Evolutionary conservation across 768 basidiomycete genomes (phyloP), one percentile per base, ranked within the genome.

Genomic region (Sutorius australiensis): DNA sequence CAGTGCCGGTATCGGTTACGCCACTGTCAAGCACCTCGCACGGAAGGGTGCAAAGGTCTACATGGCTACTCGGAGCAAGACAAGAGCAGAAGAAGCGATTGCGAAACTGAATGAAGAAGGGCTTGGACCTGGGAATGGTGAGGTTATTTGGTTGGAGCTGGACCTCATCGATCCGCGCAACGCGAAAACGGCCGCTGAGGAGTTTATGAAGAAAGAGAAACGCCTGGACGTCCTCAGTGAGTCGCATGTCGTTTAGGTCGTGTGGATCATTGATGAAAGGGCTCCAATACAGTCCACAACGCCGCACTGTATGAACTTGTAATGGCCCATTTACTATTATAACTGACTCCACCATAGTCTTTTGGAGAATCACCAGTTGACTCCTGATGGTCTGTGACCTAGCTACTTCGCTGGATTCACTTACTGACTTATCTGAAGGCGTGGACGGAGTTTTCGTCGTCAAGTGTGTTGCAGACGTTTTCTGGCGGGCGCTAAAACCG

Each of bases 161-260:
- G 80, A 86, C 62, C 63, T 87, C 51, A 61, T 63, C 28, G 76
- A 80, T 41, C 76, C 82, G 3, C 67, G 72, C 31, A 65, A 71
- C 28, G 78, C 76, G 16, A 80, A 75, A 61, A 67, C 63, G 31
- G 63, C 77, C 5, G 84, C 79, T 0, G 72, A 78, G 43, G 77
- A 72, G 37, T 78, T 84, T 54, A 57, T 81, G 66, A 60, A 46
- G 50, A 74, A 63, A 59, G 84, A 86, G 60, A 65, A 64, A 34
- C 71, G 82, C 30, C 60, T 86, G 50, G 83, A 86, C 59, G 69
- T 83, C 8, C 60, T 86, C 14, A 58, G 83, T 82, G 52, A 55
- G 70, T 39, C 12, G 17, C 11, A 38, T 19, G 28, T 51, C 2
- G 10, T 53, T 41, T 27, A 21, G 1, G 17, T 5, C 11, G 16